Evolutionary conservation across 768 basidiomycete species (phyloP).

Genomic region (Sarcodon aspratus): DNA sequence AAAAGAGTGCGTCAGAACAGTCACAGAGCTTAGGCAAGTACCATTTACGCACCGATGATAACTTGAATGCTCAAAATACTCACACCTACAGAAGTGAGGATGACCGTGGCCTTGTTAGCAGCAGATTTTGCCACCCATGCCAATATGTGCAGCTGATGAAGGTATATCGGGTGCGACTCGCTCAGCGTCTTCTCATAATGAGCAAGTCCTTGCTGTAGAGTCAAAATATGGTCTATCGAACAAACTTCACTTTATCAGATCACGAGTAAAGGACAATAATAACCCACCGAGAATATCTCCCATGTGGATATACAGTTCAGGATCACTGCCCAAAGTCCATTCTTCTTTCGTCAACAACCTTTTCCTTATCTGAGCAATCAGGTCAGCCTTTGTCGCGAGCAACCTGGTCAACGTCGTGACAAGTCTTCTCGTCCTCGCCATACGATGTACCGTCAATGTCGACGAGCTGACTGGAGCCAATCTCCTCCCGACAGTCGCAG

Average conservation of each 20-base stretch:
- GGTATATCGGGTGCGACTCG: slow-evolving; percentile 79
- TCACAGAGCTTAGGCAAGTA: not conserved
- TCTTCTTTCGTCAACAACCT: slow-evolving; percentile 37
- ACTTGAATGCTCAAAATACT: slow-evolving; percentile 56
- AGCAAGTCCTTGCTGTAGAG: slow-evolving; percentile 70
- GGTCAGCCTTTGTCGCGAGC: slow-evolving; percentile 72
- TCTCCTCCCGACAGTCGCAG: not conserved
- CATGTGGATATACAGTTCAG: slow-evolving; percentile 77
- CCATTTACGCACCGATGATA: slow-evolving; percentile 34
- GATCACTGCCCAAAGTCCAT: slow-evolving; percentile 27
- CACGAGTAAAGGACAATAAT: not conserved
- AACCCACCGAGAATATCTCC: slow-evolving; percentile 81
- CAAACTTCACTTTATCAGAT: not conserved
- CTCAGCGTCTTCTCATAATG: slow-evolving; percentile 86
- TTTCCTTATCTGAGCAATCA: slow-evolving; percentile 71
- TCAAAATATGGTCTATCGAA: slow-evolving; percentile 72
- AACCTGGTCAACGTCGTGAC: slow-evolving; percentile 72
- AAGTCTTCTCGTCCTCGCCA: slow-evolving; percentile 67
- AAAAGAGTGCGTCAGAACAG: not conserved
- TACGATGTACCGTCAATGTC: slow-evolving; percentile 51
- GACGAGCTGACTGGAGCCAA: slow-evolving; percentile 17
- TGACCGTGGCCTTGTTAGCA: slow-evolving; percentile 55
- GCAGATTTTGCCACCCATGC: slow-evolving; percentile 47
- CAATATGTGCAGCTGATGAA: slow-evolving; percentile 61
- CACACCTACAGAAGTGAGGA: slow-evolving; percentile 56